Conservation (phyloP, 2,329 filamentous ascomycete genomes). For the Bisporella sp. region DNA sequence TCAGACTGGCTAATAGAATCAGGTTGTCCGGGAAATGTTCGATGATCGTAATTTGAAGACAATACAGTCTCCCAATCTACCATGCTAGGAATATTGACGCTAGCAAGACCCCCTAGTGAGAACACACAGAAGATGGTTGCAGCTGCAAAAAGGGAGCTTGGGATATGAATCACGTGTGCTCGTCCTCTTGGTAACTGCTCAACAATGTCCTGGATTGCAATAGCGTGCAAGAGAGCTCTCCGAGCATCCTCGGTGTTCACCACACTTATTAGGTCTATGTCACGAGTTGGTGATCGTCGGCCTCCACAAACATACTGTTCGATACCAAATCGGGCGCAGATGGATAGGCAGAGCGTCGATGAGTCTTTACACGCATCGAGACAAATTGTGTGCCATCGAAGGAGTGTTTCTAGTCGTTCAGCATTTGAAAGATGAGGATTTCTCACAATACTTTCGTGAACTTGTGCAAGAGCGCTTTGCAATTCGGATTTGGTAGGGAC, state of each 20-base stretch:
- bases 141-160: slow-evolving; percentile 35
- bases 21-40: slow-evolving; percentile 44
- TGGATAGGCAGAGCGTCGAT: slow-evolving; percentile 30
- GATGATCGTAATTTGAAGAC: slow-evolving; percentile 20
- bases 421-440: slow-evolving; percentile 25
- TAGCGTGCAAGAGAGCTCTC: slow-evolving; percentile 34
- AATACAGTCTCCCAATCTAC: slow-evolving; percentile 36
- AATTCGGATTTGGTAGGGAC: slow-evolving; percentile 33
- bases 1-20: slow-evolving; percentile 48
- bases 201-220: slow-evolving; percentile 38
- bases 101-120: slow-evolving; percentile 31
- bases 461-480: slow-evolving; percentile 30
- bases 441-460: slow-evolving; percentile 32
- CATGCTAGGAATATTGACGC: slow-evolving; percentile 31
- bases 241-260: slow-evolving; percentile 32
- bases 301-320: slow-evolving; percentile 33
- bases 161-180: slow-evolving; percentile 38
- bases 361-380: slow-evolving; percentile 35
- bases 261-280: slow-evolving; percentile 34
- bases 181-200: slow-evolving; percentile 37
- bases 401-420: slow-evolving; percentile 33
- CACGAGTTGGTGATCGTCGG: slow-evolving; percentile 18
- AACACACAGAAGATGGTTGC: slow-evolving; percentile 36
- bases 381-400: slow-evolving; percentile 38
- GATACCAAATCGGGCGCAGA: slow-evolving; percentile 33